Base-by-base conservation (phyloP, 805 yeast genomes). In the Hanseniaspora meyeri region DNA sequence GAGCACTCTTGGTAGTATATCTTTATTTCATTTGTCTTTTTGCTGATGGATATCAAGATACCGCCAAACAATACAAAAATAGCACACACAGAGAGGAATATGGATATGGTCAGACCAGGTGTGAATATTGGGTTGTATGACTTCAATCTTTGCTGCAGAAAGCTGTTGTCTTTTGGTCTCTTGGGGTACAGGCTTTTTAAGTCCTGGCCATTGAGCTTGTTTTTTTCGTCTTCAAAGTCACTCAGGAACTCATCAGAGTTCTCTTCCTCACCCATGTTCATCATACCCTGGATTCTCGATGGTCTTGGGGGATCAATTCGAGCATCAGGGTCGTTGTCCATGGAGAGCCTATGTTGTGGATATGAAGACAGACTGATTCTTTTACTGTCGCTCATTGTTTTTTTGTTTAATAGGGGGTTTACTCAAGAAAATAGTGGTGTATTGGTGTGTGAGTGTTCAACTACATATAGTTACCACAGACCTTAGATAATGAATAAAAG, bases 51-150 rank as follows among this genome's bases (percentile, higher is more conserved):
- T 29, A 89, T 68, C 61, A 93, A 78, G 46, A 85, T 90, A 20
- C 89, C 88, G 24, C 98, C 98, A 56, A 93, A 78, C 16, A 96
- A 95, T 12, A 91, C 87, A 66, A 89, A 85, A 14, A 93, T 75
- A n/a, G 84, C 75, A 1, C 95, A 88, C 46, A 90, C 72, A 14
- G 80, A 58, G 46, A 89, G 71, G 62, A 90, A 79, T 57, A 91
- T 72, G 8, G 96, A 96, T 53, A 91, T 77, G 51, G 91, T 95
- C 32, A 93, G 81, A 63, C 80, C 83, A 6, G 97, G 96, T 1
- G 96, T 89, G 62, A 90, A 77, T 59, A 93, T 87, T 1, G 97
- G 97, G 56, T 79, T 81, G 66, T 78, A 70, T 20, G 82, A 74
- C 54, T 75, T 76, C 46, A 80, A 65, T 58, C 79, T 67, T 62